These are phyloP conservation scores for Cystofilobasidium bisporidii DNA, from an alignment of 768 basidiomycete genomes.

Conservation along the genomic window DNA sequence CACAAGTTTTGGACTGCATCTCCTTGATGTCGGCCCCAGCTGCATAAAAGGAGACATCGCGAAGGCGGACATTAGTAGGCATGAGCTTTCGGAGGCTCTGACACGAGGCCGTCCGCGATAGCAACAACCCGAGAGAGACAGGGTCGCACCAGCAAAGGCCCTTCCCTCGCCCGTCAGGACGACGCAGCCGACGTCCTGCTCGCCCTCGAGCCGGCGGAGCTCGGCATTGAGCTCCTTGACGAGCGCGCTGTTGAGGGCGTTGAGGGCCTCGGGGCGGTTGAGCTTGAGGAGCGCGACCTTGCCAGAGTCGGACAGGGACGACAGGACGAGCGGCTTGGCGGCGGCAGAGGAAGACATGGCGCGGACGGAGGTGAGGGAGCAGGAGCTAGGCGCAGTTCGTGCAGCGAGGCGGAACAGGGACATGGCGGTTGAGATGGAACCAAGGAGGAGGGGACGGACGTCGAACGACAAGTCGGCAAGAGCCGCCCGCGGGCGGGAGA, in stretches of 20 bases:
- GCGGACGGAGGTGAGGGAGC: neutral
- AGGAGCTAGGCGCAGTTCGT: neutral
- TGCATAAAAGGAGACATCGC: no score
- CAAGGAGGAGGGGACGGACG: no score
- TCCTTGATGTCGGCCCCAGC: constrained; percentile 98
- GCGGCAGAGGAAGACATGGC: constrained; percentile 3
- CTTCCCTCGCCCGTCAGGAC: constrained; percentile 76
- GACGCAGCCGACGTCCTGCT: constrained; percentile 65
- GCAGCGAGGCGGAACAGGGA: neutral
- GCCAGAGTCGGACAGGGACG: constrained; percentile 27
- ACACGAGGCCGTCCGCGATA: no score
- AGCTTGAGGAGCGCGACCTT: constrained; percentile 57
- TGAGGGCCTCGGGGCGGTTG: constrained; percentile 81
- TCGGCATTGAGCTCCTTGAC: constrained; percentile 75
- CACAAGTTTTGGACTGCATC: constrained; percentile 92
- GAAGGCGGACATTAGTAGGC: no score
- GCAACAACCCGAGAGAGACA: no score
- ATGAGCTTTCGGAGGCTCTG: neutral
- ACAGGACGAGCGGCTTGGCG: constrained; percentile 18
- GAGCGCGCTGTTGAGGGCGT: constrained; percentile 72
- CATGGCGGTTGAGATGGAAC: neutral
- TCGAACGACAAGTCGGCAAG: no score
- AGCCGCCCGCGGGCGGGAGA: no score
- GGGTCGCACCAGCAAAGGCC: constrained; percentile 75
- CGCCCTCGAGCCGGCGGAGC: constrained; percentile 58